These are phyloP conservation scores for Salisapilia sapeloensis DNA, from an alignment of 352 stramenopile species.

Conservation along the genomic window DNA sequence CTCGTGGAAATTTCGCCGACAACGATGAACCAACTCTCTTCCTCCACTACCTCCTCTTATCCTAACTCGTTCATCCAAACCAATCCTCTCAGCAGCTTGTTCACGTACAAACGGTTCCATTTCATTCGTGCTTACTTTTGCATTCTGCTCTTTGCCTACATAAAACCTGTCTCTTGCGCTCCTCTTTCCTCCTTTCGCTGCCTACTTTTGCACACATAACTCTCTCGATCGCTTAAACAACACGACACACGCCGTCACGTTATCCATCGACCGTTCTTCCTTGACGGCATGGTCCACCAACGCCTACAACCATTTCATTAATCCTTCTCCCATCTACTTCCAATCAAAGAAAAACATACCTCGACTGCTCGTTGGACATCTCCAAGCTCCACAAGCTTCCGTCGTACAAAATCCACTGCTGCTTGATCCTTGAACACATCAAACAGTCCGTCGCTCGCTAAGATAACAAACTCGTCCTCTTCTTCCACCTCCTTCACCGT, in stretches of 20 bases:
- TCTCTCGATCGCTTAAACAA: conserved; percentile 64
- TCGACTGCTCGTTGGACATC: conserved; percentile 69
- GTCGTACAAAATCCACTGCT: conserved; percentile 52
- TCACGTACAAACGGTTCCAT: no score
- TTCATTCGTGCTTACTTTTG: no score
- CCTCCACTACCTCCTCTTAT: no score
- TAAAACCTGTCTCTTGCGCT: no score
- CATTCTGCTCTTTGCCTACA: no score
- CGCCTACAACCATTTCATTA: conserved; percentile 13
- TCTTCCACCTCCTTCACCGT: conserved; percentile 49
- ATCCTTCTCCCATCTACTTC: background rate
- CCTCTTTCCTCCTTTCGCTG: no score
- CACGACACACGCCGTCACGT: conserved; percentile 70
- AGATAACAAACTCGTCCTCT: conserved; percentile 62
- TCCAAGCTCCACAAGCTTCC: conserved; percentile 43
- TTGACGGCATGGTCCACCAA: conserved; percentile 69
- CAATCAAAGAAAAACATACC: conserved; percentile 10
- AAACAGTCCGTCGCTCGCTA: conserved; percentile 68
- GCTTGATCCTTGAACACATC: conserved; percentile 77
- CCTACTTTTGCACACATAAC: conserved; percentile 10
- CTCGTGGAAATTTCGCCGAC: no score
- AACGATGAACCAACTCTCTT: no score
- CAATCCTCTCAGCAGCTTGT: no score
- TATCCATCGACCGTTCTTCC: conserved; percentile 72
- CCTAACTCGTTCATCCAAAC: no score